A percentile compares a stretch with the other conserved stretches of the same genome.
phyloP scores from a whole-genome alignment of 371 early-diverging fungal species.

The Conidiobolus incongruus region DNA sequence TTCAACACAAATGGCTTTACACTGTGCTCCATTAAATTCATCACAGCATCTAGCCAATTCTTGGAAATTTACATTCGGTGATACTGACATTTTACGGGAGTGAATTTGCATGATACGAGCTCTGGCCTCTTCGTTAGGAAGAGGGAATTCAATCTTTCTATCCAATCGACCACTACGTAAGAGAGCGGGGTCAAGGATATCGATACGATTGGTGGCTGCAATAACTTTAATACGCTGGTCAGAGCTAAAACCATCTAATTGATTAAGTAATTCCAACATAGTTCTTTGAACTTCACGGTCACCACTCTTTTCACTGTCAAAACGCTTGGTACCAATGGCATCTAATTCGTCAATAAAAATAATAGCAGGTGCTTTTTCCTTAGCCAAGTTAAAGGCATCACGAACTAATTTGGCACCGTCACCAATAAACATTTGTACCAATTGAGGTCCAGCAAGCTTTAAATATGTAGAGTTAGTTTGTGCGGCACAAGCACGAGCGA shows the following conservation, averaged over 20 bases:
- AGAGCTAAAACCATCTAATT: slow-evolving; percentile 96
- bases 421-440: slow-evolving; percentile 99
- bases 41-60: slow-evolving; percentile 96
- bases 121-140: slow-evolving; percentile 96
- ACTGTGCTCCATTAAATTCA: slow-evolving; percentile 99
- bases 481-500: slow-evolving; percentile 97
- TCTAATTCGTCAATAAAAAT: slow-evolving; percentile 99
- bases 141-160: slow-evolving; percentile 99
- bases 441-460: slow-evolving; percentile 95
- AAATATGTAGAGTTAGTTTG: slow-evolving; percentile 93
- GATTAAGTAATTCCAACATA: slow-evolving; percentile 98
- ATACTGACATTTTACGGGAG: slow-evolving; percentile 97
- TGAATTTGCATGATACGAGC: slow-evolving; percentile 98
- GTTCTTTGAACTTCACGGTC: slow-evolving; percentile 99
- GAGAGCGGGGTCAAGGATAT: slow-evolving; percentile 99
- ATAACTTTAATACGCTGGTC: slow-evolving; percentile 98
- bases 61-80: slow-evolving; percentile 94
- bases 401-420: slow-evolving; percentile 98
- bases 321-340: slow-evolving; percentile 98
- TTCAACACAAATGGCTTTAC: slow-evolving; percentile 99
- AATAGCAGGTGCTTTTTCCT: slow-evolving; percentile 97
- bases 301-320: slow-evolving; percentile 94
- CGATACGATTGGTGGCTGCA: slow-evolving; percentile 99
- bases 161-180: slow-evolving; percentile 98
- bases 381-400: slow-evolving; percentile 96